Evolutionary conservation across 495 filamentous ascomycete genomes (phyloP).

Genomic region (Podospora didyma): DNA sequence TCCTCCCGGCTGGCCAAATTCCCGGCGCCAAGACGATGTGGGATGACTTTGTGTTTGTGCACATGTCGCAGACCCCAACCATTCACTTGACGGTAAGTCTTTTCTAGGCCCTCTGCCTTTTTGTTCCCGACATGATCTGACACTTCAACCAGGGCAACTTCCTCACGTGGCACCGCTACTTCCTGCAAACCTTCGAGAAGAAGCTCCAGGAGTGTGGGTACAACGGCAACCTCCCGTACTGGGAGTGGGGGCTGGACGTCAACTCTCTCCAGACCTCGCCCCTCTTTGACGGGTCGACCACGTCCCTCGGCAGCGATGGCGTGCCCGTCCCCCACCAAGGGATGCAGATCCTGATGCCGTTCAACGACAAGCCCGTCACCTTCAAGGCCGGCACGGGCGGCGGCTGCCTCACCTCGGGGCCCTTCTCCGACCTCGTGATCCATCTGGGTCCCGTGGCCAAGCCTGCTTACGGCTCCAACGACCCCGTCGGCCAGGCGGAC

Average conservation of each 20-base stretch:
- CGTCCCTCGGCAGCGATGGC: slow-evolving; percentile 61
- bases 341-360: slow-evolving; percentile 10
- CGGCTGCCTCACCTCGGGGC: slow-evolving; percentile 59
- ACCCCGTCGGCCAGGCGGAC: neutral
- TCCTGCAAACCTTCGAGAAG: slow-evolving; percentile 57
- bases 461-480: slow-evolving; percentile 17
- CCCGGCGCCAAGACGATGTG: slow-evolving; percentile 27
- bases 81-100: slow-evolving; percentile 54
- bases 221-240: slow-evolving; percentile 52
- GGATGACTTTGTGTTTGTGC: slow-evolving; percentile 67
- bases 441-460: slow-evolving; percentile 50
- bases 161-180: slow-evolving; percentile 68
- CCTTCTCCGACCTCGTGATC: slow-evolving; percentile 46
- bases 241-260: slow-evolving; percentile 56
- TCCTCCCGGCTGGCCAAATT: slow-evolving; percentile 23
- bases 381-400: slow-evolving; percentile 55
- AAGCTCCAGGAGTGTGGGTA: slow-evolving; percentile 69
- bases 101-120: too few relatives aligned
- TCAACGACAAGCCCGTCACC: slow-evolving; percentile 3
- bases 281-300: slow-evolving; percentile 57
- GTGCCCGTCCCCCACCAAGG: slow-evolving; percentile 31
- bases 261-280: slow-evolving; percentile 43
- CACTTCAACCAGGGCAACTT: slow-evolving; percentile 48
- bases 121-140: slow-evolving; percentile 1
- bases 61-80: slow-evolving; percentile 57